These are phyloP conservation scores for Boletus coccyginus DNA, from an alignment of 768 basidiomycete genomes.

Conservation along the genomic window DNA sequence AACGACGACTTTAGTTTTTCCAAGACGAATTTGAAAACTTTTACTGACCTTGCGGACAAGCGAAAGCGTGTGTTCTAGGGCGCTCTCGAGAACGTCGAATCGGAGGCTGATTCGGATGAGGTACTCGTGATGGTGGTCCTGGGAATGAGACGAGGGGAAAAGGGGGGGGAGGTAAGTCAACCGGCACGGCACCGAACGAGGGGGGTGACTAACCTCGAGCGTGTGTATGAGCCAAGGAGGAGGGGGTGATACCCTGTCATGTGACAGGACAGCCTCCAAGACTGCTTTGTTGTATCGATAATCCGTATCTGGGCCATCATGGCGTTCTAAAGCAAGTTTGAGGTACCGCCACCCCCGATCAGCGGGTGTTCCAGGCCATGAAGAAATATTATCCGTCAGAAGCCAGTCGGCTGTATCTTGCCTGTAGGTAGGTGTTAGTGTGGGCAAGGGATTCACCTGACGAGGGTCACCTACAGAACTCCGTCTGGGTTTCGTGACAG, in stretches of 20 bases:
- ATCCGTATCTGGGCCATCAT: slow-evolving; percentile 72
- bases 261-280: slow-evolving; percentile 71
- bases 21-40: not conserved
- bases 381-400: slow-evolving; percentile 71
- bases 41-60: slow-evolving; percentile 68
- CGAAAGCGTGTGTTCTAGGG: slow-evolving; percentile 68
- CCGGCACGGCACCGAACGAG: not conserved
- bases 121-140: slow-evolving; percentile 76
- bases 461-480: slow-evolving; percentile 46
- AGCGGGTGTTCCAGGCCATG: slow-evolving; percentile 79
- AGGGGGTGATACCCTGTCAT: slow-evolving; percentile 56
- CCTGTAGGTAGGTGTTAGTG: slow-evolving; percentile 37
- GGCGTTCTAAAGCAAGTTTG: slow-evolving; percentile 70
- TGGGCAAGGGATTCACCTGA: not conserved
- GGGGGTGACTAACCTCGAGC: slow-evolving; percentile 53
- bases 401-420: slow-evolving; percentile 80
- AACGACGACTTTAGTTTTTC: slow-evolving; percentile 7
- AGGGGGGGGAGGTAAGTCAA: not conserved
- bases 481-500: slow-evolving; percentile 62
- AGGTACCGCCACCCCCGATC: slow-evolving; percentile 89
- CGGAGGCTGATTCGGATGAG: slow-evolving; percentile 76
- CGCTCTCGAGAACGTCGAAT: slow-evolving; percentile 76
- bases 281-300: slow-evolving; percentile 74
- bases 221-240: slow-evolving; percentile 83
- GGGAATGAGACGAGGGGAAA: not conserved